These are phyloP conservation scores for Eucalyptus marginata DNA, from an alignment of 345 rosid species.

Conservation along the genomic window DNA sequence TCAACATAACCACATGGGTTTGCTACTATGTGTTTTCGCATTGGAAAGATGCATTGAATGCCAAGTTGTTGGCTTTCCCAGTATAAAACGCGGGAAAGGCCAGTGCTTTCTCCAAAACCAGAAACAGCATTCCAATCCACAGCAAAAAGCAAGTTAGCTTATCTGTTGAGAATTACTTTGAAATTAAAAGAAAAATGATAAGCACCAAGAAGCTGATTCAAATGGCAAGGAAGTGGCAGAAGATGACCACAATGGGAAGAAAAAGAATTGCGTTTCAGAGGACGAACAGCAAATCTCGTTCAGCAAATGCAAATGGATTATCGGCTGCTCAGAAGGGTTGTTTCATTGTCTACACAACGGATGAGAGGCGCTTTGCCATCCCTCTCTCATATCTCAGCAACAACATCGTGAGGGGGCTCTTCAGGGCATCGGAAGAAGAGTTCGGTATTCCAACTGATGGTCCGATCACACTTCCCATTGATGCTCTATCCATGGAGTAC, in stretches of 20 bases:
- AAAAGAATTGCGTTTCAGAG: not conserved
- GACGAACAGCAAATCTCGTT: not conserved
- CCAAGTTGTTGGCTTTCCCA: not conserved
- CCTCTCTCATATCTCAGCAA: constrained; percentile 5
- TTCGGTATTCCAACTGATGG: not conserved
- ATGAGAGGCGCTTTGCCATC: not conserved
- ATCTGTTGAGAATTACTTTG: not conserved
- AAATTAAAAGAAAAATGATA: not conserved
- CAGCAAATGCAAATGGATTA: not conserved
- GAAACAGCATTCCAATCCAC: not conserved
- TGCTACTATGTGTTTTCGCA: not conserved
- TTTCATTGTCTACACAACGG: constrained; percentile 5
- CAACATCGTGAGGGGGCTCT: not conserved
- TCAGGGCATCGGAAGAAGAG: not conserved
- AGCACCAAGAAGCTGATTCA: constrained; percentile 1
- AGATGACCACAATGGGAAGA: not conserved
- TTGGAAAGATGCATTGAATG: not conserved
- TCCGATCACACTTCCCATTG: not conserved
- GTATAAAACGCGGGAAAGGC: not conserved
- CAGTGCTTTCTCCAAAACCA: not conserved
- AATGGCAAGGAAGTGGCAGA: constrained; percentile 6
- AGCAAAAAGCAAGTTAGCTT: not conserved
- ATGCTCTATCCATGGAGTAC: not conserved
- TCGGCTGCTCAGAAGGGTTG: not conserved
- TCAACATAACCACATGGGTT: not conserved